Evolutionary conservation across 495 filamentous ascomycete species (phyloP), one percentile per base, ranked within the genome.

Genomic region (Hypoxylon cercidicola): DNA sequence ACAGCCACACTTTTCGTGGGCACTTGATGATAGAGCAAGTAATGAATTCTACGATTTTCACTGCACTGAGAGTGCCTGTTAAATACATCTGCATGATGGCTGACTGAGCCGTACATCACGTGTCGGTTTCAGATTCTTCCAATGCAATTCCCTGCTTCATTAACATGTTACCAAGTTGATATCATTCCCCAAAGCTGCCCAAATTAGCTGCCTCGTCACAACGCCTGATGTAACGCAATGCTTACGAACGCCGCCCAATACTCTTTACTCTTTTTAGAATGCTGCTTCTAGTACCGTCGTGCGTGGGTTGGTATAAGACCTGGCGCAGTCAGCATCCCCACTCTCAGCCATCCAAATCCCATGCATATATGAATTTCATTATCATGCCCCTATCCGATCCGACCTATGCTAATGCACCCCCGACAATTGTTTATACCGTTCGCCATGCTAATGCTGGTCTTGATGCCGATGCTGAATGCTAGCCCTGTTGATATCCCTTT

Each of bases 171-270:
- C 25, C 25, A 15, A 48, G 16, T 18, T 40, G 18, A 55, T n/a
- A 61, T 32, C 34, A 21, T 16, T 43, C 34, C 21, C 23, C 30
- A 37, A 23, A 35, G 15, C 25, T 44, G 20, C 52, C 56, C 37
- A 23, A 41, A 63, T 63, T 35, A 51, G 51, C 28, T 28, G 45
- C 52, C 52, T 56, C 18, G 53, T 62, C 43, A 47, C 64, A 67
- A 21, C 47, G 64, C 44, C 54, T 56, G 34, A 68, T 68, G 65
- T 64, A 68, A 63, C 60, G 51, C 50, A 52, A 60, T 56, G 65
- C 65, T 68, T 55, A 53, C 51, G 20, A 68, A 68, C 60, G 65
- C 65, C 65, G 54, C 55, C 60, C 65, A 53, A 68, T 62, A 55
- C 60, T 23, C 49, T n/a, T n/a, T n/a, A n/a, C n/a, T n/a, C 48